Base-by-base conservation (phyloP, 1,284 basidiomycete genomes). In the Leccinum fallax region DNA sequence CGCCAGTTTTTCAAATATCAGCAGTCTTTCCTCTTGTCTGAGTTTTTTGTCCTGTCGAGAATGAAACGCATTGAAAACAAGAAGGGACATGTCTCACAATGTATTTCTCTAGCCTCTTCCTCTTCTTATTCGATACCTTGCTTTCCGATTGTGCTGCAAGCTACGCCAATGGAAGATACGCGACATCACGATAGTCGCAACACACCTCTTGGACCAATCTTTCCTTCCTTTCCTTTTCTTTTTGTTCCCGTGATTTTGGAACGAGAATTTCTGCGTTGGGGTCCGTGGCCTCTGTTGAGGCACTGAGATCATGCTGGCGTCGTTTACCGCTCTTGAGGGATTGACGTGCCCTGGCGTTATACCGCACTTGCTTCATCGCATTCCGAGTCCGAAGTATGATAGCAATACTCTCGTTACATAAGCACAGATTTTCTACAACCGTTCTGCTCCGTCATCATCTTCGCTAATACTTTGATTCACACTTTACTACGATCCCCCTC, bases 21-120 rank as follows among this genome's bases (percentile, higher is more conserved):
- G 73, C 2, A 85, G 71, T 53, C 92, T 84, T 65, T 93, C 91
- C 68, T 95, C 93, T 73, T 93, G 92, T 76, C 89, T 92, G 54
- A 95, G 77, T 75, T 94, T 94, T 76, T 94, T 94, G 59, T 92
- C 89, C 92, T 94, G 66, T 52, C 58, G 24, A 54, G 24, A 56
- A 46, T 13, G 16, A 38, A 48, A 34, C n/a, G 5, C 15, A 26
- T 54, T 26, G 19, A 54, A 59, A 28, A 53, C 46, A 48, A 40
- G 16, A 40, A 55, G 1, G 34, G n/a, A 21, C 21, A 40, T 16
- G 5, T 73, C 83, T 66, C 60, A 92, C 92, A 66, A 95, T 93
- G 68, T 93, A 95, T 69, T 92, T 93, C 66, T 94, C 93, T 10
- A 95, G 75, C 52, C 89, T 80, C 71, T 88, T 92, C 78, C 85